Base-by-base conservation (phyloP, 495 filamentous ascomycete genomes). In the Penicillium verhagenii region DNA sequence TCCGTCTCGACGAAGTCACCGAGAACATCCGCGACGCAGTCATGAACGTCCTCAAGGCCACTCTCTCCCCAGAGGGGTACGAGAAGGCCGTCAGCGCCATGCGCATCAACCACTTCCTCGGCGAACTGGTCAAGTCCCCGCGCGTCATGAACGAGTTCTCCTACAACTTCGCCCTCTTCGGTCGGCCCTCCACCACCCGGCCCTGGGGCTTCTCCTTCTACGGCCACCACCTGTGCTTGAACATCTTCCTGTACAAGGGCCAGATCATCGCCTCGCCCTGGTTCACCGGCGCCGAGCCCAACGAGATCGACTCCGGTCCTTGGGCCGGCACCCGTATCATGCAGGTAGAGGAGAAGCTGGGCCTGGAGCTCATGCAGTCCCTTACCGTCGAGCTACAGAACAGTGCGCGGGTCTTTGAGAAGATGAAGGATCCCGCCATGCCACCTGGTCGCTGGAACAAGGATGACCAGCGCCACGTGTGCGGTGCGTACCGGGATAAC, bases 241-340 rank as follows among this genome's bases (percentile, higher is more conserved):
- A 82, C 64, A 72, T 89, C 33, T 86, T 91, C 59, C 70, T 89
- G 26, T 75, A 82, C 54, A 71, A 68, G 29, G 67, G 72, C 6
- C 84, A 88, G 63, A 80, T 88, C 47, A 69, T 90, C 23, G 74
- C 86, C 13, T 79, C 78, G 10, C 88, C 88, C 2, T 87, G 82
- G 73, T 92, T 92, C 70, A 86, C 83, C 1, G 88, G 88, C 46
- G 88, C 88, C 1, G 88, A 92, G 70, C 88, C 88, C 0, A 89
- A 91, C 48, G 59, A 82, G 54, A 86, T 92, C 56, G 88, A 91
- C 56, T 65, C 64, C 7, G 87, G 88, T 0, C 81, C 77, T 13
- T 70, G 82, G 58, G 57, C 66, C 0, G 88, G 87, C 14, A 84
- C 83, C 19, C 68, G 77, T 9, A 84, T 92, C 50, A 68, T 92